Percentiles rank a stretch among this genome's conserved stretches.
These are phyloP conservation scores for Picea sitchensis DNA, from an alignment of 75 land plant species.

Conservation along the genomic window DNA sequence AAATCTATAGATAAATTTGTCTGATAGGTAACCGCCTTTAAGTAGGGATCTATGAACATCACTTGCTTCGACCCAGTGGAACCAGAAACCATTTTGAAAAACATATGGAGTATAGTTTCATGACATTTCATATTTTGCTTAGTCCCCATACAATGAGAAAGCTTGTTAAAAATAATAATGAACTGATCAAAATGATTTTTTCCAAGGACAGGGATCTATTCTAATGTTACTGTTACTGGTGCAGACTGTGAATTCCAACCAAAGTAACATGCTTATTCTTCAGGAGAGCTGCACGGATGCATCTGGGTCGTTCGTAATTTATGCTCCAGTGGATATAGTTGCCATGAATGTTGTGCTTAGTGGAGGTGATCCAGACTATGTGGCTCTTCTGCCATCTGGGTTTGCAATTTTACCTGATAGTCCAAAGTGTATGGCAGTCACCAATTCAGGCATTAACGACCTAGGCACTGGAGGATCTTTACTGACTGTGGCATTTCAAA, in stretches of 20 bases:
- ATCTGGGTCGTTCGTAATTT: slow-evolving; percentile 21
- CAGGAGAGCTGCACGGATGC: slow-evolving; percentile 26
- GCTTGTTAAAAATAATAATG: not conserved
- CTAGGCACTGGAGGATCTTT: slow-evolving; percentile 15
- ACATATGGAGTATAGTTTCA: not conserved
- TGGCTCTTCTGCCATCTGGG: slow-evolving; percentile 25
- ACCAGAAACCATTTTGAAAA: not conserved
- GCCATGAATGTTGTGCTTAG: slow-evolving; percentile 19
- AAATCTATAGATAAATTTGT: not conserved
- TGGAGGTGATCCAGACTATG: slow-evolving; percentile 20
- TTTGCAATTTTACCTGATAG: slow-evolving; percentile 22
- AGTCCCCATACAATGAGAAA: not conserved
- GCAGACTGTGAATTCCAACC: slow-evolving; percentile 64
- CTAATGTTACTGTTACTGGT: slow-evolving; percentile 2
- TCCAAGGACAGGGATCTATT: too few species aligned
- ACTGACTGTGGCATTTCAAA: slow-evolving; percentile 24
- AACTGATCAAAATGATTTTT: not conserved
- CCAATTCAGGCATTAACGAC: not conserved
- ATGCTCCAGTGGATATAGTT: slow-evolving; percentile 25
- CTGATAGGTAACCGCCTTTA: not conserved
- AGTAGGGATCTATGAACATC: not conserved
- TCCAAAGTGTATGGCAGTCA: not conserved
- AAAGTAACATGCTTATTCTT: slow-evolving; percentile 17
- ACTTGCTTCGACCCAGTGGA: not conserved
- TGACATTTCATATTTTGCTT: not conserved